A percentile compares a stretch with the other conserved stretches of the same genome.
Conservation (phyloP, 1,284 basidiomycete species). For the Ceratobasidium sp. region DNA sequence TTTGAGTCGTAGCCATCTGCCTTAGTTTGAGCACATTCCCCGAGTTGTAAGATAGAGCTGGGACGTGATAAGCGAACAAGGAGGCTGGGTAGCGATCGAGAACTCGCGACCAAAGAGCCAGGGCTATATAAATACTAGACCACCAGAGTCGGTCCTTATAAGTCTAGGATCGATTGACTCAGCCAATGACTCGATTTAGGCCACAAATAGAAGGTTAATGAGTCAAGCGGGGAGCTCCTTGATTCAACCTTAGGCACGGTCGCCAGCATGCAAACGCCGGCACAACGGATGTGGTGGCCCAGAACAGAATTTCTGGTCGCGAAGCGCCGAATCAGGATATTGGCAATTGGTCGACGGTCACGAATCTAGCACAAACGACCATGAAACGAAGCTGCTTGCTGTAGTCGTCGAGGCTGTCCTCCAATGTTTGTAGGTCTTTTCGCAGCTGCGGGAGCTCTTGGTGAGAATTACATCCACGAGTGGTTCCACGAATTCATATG, state of each 20-base stretch:
- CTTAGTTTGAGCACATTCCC: conserved; percentile 1
- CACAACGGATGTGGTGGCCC: not conserved
- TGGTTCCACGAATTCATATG: too few relatives aligned
- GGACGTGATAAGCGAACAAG: not conserved
- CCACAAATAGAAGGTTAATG: not conserved
- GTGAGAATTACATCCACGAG: too few relatives aligned
- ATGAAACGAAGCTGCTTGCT: not conserved
- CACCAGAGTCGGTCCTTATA: not conserved
- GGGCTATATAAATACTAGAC: not conserved
- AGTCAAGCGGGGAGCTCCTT: not conserved
- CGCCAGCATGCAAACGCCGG: not conserved
- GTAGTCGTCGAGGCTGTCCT: too few relatives aligned
- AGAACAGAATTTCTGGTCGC: not conserved
- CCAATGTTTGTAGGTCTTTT: too few relatives aligned
- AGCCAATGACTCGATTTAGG: not conserved
- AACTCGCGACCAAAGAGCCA: conserved; percentile 13
- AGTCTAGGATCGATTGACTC: not conserved
- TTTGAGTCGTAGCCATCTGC: not conserved
- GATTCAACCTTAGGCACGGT: not conserved
- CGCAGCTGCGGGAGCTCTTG: too few relatives aligned
- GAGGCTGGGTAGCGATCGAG: not conserved
- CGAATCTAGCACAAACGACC: not conserved
- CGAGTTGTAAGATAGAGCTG: not conserved
- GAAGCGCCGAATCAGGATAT: not conserved
- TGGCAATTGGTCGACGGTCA: not conserved